Evolutionary conservation across 768 basidiomycete species (phyloP).

Genomic region (Austroboletus eburneus): DNA sequence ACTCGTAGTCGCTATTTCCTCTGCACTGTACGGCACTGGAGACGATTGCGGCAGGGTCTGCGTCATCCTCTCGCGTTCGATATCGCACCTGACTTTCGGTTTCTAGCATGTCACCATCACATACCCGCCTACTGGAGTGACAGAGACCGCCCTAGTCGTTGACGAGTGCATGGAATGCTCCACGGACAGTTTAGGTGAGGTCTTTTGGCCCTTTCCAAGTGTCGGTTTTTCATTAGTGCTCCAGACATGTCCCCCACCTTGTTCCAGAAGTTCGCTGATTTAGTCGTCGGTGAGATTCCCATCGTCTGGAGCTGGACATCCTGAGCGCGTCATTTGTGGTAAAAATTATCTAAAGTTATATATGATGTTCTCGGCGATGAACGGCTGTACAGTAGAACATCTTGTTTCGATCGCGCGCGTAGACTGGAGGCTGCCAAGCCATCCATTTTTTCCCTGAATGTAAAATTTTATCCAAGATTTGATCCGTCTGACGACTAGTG

Average conservation of each 20-base stretch:
- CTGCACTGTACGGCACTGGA: constrained; percentile 47
- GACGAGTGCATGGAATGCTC: constrained; percentile 59
- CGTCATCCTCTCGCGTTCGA: not conserved
- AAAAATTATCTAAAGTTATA: too few species aligned
- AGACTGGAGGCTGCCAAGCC: too few species aligned
- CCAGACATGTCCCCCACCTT: constrained; percentile 60
- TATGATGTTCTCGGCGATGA: too few species aligned
- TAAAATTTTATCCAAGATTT: too few species aligned
- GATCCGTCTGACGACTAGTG: too few species aligned
- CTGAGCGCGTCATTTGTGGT: too few species aligned
- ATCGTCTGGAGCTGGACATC: constrained; percentile 48
- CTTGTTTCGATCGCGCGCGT: too few species aligned
- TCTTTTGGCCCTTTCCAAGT: not conserved
- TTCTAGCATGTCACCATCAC: constrained; percentile 53
- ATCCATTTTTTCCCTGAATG: too few species aligned
- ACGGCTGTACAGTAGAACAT: too few species aligned
- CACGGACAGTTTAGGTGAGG: constrained; percentile 47
- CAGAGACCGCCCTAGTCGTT: constrained; percentile 36
- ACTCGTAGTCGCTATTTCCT: constrained; percentile 57
- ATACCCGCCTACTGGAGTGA: constrained; percentile 37
- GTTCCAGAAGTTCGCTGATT: constrained; percentile 49
- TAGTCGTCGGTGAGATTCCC: constrained; percentile 43
- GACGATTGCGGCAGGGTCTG: constrained; percentile 58
- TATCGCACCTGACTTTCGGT: constrained; percentile 3
- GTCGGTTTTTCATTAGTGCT: not conserved